Conservation (phyloP, 192 early-diverging fungal genomes). For the Anaeromyces robustus region DNA sequence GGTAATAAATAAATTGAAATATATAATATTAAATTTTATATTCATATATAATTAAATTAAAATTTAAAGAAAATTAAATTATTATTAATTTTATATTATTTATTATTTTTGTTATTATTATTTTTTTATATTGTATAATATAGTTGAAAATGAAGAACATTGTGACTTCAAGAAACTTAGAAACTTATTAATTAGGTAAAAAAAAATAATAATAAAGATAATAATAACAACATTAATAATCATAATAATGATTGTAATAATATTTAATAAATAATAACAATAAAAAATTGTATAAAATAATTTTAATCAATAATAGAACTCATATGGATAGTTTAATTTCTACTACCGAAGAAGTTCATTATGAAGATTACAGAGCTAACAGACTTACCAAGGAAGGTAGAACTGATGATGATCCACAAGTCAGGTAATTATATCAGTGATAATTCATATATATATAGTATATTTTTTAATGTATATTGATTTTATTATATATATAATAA, state of each 20-base stretch:
- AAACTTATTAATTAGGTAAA: constrained; percentile 74
- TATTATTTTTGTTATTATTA: not conserved
- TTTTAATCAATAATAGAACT: constrained; percentile 21
- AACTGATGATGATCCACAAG: constrained; percentile 43
- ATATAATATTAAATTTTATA: not conserved
- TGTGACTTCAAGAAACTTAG: constrained; percentile 97
- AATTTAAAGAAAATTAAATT: not conserved
- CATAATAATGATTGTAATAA: not conserved
- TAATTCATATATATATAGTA: not conserved
- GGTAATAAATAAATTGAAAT: constrained; percentile 7
- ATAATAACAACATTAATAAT: not conserved
- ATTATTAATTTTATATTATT: not conserved
- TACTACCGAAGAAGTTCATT: constrained; percentile 88
- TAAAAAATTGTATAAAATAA: too few species aligned
- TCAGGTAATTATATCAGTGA: not conserved
- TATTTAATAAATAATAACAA: not conserved
- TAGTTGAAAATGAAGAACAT: constrained; percentile 94
- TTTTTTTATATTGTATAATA: not conserved
- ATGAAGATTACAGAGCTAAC: constrained; percentile 75
- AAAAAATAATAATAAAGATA: not conserved
- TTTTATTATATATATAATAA: not conserved
- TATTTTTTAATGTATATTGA: not conserved
- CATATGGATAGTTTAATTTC: constrained; percentile 94
- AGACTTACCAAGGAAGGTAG: constrained; percentile 65
- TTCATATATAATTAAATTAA: too few species aligned